These are phyloP conservation scores for Aspergillus nomiae DNA, from an alignment of 2,329 filamentous ascomycete genomes.

Conservation along the genomic window DNA sequence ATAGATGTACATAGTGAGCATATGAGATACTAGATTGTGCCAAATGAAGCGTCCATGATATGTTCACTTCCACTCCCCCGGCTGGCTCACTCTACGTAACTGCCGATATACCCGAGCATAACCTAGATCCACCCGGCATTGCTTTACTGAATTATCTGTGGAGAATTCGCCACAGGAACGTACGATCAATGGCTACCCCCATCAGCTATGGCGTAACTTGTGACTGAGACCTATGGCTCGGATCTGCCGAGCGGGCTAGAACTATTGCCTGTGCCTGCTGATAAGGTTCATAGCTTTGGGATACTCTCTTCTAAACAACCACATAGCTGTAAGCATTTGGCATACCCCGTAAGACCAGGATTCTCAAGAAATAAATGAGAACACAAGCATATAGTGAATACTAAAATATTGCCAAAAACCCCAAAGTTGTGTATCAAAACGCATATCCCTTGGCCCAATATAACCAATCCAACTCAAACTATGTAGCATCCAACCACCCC, in stretches of 20 bases:
- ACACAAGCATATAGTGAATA: neutral
- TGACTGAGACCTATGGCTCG: neutral
- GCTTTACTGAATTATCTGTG: neutral
- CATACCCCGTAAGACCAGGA: no score
- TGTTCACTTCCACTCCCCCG: neutral
- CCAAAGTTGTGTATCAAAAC: neutral
- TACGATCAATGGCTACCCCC: neutral
- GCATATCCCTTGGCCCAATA: neutral
- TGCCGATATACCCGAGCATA: neutral
- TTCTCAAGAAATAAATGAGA: no score
- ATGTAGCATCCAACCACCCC: no score
- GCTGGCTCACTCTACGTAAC: neutral
- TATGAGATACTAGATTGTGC: neutral
- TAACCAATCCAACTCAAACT: neutral
- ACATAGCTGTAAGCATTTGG: no score
- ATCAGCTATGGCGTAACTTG: neutral
- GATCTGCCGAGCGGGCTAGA: neutral
- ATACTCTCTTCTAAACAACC: no score
- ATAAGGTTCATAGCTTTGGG: neutral
- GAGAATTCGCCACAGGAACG: neutral
- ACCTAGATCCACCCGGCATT: neutral
- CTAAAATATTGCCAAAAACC: neutral
- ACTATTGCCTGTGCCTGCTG: neutral
- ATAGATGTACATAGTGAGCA: constrained; percentile 1
- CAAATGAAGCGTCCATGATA: neutral